These are phyloP conservation scores for Neonectria magnoliae DNA, from an alignment of 2,329 filamentous ascomycete genomes.

Conservation along the genomic window DNA sequence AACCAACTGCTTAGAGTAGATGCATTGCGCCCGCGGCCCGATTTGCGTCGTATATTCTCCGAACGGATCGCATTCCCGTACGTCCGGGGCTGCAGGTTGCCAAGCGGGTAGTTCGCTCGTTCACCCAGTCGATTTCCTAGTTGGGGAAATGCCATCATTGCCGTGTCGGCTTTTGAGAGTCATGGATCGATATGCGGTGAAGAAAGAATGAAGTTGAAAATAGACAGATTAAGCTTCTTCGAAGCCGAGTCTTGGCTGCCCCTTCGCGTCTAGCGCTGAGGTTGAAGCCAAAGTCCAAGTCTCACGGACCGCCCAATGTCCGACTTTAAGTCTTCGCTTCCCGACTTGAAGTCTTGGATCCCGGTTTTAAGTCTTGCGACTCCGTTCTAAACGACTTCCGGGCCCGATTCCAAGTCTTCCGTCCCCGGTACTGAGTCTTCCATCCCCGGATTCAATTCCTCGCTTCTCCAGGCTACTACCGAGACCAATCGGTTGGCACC, in stretches of 20 bases:
- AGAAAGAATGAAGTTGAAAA: background rate
- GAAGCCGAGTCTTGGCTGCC: constrained; percentile 8
- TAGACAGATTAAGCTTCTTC: constrained; percentile 11
- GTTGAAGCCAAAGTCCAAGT: background rate
- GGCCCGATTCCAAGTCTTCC: background rate
- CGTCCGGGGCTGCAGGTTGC: background rate
- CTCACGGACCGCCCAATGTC: background rate
- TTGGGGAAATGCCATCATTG: background rate
- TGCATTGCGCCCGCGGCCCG: background rate
- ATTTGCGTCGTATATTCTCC: constrained; percentile 2
- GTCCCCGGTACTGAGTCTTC: background rate
- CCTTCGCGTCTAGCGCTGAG: constrained; percentile 7
- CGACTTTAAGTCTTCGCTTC: background rate
- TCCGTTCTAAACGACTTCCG: constrained; percentile 4
- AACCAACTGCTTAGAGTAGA: constrained; percentile 4
- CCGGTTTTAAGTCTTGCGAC: background rate
- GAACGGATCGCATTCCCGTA: background rate
- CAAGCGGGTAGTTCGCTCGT: background rate
- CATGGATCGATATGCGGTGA: background rate
- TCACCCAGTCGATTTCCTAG: background rate
- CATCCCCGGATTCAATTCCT: constrained; percentile 4
- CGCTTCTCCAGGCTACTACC: background rate
- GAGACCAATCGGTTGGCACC: background rate
- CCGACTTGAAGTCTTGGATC: constrained; percentile 4
- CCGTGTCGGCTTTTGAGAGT: background rate